Evolutionary conservation across 768 basidiomycete species (phyloP).

Genomic region (Trametes punicea): DNA sequence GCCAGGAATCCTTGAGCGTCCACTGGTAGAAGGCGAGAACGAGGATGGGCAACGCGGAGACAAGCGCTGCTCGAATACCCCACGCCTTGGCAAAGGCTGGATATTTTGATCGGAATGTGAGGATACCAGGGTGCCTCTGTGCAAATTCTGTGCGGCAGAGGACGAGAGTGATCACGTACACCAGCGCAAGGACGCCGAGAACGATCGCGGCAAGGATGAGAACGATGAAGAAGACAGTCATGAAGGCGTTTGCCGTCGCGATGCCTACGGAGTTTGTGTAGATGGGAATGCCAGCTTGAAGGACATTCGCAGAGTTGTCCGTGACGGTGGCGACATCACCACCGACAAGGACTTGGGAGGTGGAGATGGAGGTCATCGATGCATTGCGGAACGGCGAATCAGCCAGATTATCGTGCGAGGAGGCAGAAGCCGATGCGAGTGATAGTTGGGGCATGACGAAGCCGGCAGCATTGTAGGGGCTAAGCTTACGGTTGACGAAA

Average conservation of each 20-base stretch:
- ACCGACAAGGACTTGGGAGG: conserved; percentile 14
- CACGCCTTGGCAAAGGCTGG: conserved; percentile 52
- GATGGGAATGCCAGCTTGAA: conserved; percentile 79
- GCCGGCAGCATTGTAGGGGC: conserved; percentile 60
- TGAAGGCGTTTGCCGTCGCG: conserved; percentile 84
- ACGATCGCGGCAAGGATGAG: conserved; percentile 68
- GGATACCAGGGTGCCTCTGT: conserved; percentile 22
- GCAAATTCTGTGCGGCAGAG: conserved; percentile 27
- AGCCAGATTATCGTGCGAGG: conserved; percentile 23
- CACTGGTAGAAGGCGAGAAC: conserved; percentile 88
- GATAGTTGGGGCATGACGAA: conserved; percentile 12
- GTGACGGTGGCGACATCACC: conserved; percentile 64
- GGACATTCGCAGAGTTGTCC: conserved; percentile 54
- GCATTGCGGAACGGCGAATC: background rate
- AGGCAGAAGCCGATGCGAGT: conserved; percentile 15
- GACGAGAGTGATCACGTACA: conserved; percentile 42
- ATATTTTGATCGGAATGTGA: conserved; percentile 35
- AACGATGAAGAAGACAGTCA: conserved; percentile 76
- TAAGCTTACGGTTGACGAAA: conserved; percentile 76
- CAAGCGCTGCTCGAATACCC: conserved; percentile 64
- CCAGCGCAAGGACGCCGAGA: conserved; percentile 47
- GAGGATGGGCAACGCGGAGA: conserved; percentile 63
- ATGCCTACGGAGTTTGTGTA: conserved; percentile 77
- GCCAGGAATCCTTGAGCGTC: conserved; percentile 86
- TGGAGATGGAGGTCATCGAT: background rate